Base-by-base conservation (phyloP, 2,329 filamentous ascomycete genomes). In the Colletotrichum sidae region DNA sequence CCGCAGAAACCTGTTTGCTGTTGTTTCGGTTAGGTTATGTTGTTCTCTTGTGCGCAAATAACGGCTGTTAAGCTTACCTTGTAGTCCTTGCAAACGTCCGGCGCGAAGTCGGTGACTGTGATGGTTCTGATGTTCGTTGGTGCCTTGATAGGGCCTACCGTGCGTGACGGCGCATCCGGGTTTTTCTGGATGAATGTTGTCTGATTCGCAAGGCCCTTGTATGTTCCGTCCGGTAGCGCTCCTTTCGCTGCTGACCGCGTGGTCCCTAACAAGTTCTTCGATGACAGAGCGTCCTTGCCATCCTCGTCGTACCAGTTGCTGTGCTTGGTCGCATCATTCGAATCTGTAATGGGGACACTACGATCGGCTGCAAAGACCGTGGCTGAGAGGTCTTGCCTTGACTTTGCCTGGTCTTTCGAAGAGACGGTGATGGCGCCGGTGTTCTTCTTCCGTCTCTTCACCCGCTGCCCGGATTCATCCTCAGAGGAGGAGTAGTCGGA, bases 1-100 rank as follows among this genome's bases (percentile, higher is more conserved):
- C 77, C 87, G 70, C 87, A 91, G 74, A 11, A 88, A 89, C 25
- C 25, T 25, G 25, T 25, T 25, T 25, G 25, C 25, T 25, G 25
- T 25, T 25, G 25, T 25, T 25, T 25, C 25, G 25, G 25, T 25
- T 25, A 25, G 25, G 25, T 25, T 5, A 25, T 25, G 25, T 25
- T 25, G 4, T 25, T 25, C 25, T 25, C 25, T 25, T 25, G 25
- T 25, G 25, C 25, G 25, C 25, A 25, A 25, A 25, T 4, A 25
- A 25, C 25, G 25, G 25, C 25, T 25, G 25, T 25, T 0, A 87
- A 89, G 25, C 80, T 92, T 69, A 72, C 69, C 64, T 78, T 77
- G 62, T 76, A 76, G 55, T 98, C 96, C 77, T 98, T 98, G 79
- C 96, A 99, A 0, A 97, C 92, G 70, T 98, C 95, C 0, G 95